phyloP scores from a whole-genome alignment of 75 land plant genomes.

The Sequoiadendron giganteum region DNA sequence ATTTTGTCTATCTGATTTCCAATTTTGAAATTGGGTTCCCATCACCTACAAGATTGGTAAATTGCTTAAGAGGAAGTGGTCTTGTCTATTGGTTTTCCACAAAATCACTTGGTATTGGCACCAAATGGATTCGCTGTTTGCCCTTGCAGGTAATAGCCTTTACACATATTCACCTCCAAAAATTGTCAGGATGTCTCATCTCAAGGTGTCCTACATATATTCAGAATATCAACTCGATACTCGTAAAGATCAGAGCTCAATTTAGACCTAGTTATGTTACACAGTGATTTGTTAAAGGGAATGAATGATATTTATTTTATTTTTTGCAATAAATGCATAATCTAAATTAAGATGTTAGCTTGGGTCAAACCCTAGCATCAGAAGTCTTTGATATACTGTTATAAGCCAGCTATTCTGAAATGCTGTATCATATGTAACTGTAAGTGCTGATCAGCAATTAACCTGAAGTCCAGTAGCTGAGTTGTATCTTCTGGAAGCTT shows the following conservation, averaged over 20 bases:
- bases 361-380: not conserved
- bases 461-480: not conserved
- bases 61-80: not conserved
- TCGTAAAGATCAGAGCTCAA: not conserved
- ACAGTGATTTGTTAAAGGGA: not conserved
- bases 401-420: not conserved
- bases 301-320: not conserved
- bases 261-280: not conserved
- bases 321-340: not conserved
- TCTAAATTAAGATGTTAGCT: not conserved
- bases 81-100: not conserved
- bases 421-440: not conserved
- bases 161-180: not conserved
- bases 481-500: not conserved
- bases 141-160: not conserved
- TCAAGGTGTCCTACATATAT: not conserved
- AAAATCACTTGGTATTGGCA: not conserved
- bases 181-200: not conserved
- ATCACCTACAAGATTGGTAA: not conserved
- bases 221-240: not conserved
- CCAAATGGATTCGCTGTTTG: not conserved
- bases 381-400: not conserved
- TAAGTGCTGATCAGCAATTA: not conserved
- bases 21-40: not conserved
- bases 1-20: not conserved